Evolutionary conservation across 2,329 filamentous ascomycete species (phyloP).

Genomic region (Ascochyta lentis): DNA sequence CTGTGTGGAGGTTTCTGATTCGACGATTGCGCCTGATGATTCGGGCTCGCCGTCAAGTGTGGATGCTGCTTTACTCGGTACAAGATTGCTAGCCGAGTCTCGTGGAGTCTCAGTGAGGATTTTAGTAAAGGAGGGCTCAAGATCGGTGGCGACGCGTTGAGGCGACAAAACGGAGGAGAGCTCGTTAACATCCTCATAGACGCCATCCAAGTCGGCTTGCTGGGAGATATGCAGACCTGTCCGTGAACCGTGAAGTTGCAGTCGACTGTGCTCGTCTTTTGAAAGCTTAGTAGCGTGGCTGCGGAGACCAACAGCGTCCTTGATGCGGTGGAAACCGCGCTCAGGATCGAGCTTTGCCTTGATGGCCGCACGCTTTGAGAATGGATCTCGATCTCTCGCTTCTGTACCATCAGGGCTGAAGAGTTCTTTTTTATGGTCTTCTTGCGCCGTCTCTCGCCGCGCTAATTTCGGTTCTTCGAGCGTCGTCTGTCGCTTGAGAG

Average conservation of each 20-base stretch:
- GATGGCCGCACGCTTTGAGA: slow-evolving; percentile 69
- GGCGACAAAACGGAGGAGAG: slow-evolving; percentile 21
- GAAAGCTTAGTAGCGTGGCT: slow-evolving; percentile 50
- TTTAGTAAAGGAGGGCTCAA: slow-evolving; percentile 42
- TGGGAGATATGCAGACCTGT: slow-evolving; percentile 23
- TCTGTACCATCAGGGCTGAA: slow-evolving; percentile 48
- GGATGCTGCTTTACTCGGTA: slow-evolving; percentile 21
- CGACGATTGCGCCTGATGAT: slow-evolving; percentile 22
- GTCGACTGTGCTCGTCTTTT: slow-evolving; percentile 44
- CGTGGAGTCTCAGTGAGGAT: slow-evolving; percentile 44
- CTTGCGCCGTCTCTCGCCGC: slow-evolving; percentile 40
- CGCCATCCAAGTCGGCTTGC: slow-evolving; percentile 20
- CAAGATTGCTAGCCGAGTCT: slow-evolving; percentile 35
- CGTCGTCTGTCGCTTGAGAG: slow-evolving; percentile 60
- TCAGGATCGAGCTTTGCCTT: slow-evolving; percentile 82
- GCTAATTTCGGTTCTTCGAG: slow-evolving; percentile 32
- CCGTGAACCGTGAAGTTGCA: slow-evolving; percentile 22
- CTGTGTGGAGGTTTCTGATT: slow-evolving; percentile 34
- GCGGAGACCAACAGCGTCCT: slow-evolving; percentile 75
- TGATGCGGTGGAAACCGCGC: slow-evolving; percentile 83
- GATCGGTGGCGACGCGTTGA: slow-evolving; percentile 20
- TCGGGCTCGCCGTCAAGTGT: slow-evolving; percentile 28
- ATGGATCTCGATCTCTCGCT: slow-evolving; percentile 58
- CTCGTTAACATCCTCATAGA: slow-evolving; percentile 19
- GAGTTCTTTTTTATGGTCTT: slow-evolving; percentile 36